These are phyloP conservation scores for Fusarium hainanense DNA, from an alignment of 2,329 filamentous ascomycete genomes.

Conservation along the genomic window DNA sequence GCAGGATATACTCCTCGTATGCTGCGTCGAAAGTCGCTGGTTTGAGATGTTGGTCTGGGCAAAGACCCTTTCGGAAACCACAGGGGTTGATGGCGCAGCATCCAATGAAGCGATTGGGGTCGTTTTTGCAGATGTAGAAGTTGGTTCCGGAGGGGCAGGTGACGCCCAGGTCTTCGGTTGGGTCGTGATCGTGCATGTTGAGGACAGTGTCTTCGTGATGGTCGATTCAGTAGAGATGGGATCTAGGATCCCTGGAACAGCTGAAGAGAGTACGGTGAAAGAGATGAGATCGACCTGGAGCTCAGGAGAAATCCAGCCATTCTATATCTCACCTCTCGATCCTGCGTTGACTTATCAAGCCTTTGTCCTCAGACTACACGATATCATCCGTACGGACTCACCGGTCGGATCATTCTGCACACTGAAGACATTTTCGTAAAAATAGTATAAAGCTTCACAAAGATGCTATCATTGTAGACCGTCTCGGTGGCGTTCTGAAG, in stretches of 20 bases:
- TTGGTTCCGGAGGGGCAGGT: constrained; percentile 48
- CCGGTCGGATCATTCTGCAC: neutral
- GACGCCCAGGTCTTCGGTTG: constrained; percentile 41
- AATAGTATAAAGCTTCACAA: neutral
- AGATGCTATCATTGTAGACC: neutral
- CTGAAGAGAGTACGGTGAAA: accelerated
- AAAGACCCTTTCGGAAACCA: constrained; percentile 27
- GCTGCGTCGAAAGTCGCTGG: constrained; percentile 46
- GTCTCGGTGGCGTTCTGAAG: neutral
- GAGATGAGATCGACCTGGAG: neutral
- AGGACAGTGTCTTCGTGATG: neutral
- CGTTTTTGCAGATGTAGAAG: constrained; percentile 53
- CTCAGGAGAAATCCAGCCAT: accelerated
- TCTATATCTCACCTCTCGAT: neutral
- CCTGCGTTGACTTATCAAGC: neutral
- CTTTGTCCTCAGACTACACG: neutral
- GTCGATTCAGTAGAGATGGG: neutral
- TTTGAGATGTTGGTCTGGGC: constrained; percentile 36
- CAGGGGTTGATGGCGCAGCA: constrained; percentile 55
- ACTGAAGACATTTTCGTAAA: accelerated
- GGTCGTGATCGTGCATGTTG: constrained; percentile 20
- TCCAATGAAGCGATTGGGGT: constrained; percentile 52
- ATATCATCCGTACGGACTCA: neutral
- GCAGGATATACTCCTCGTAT: constrained; percentile 43
- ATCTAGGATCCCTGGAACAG: no score